Evolutionary conservation across 169 alveolate genomes (phyloP).

Genomic region (Cryptosporidium sp.): DNA sequence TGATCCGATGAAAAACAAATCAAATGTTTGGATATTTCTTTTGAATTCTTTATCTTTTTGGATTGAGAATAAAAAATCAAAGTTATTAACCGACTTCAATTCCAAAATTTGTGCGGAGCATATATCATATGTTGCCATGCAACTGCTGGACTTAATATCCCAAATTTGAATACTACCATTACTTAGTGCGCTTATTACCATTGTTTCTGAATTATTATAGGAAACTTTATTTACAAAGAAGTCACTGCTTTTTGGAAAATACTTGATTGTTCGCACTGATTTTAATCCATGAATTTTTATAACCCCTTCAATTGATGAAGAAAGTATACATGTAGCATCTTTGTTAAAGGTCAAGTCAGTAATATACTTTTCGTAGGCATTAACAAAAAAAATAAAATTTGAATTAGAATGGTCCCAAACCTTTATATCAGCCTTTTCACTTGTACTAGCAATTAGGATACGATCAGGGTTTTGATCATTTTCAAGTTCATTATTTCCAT

Average conservation of each 20-base stretch:
- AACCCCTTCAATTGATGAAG: conserved; percentile 35
- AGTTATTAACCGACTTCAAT: background rate
- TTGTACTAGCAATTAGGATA: conserved; percentile 49
- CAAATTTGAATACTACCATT: conserved; percentile 44
- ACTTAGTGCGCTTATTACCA: conserved; percentile 34
- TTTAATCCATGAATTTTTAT: conserved; percentile 68
- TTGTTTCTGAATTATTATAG: conserved; percentile 48
- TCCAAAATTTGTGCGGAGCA: conserved; percentile 17
- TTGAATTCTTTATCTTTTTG: background rate
- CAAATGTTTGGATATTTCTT: conserved; percentile 23
- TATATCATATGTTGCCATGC: conserved; percentile 43
- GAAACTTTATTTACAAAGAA: background rate
- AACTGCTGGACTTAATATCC: conserved; percentile 30
- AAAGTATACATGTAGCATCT: conserved; percentile 55
- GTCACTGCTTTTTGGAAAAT: conserved; percentile 18
- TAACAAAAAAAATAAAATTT: conserved; percentile 4
- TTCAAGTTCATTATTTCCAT: background rate
- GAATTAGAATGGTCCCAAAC: conserved; percentile 38
- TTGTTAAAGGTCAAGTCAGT: conserved; percentile 32
- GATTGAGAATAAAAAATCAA: background rate
- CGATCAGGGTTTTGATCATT: background rate
- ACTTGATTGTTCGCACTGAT: conserved; percentile 36
- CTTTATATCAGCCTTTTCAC: conserved; percentile 35
- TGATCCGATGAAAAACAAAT: conserved; percentile 9
- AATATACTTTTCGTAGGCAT: conserved; percentile 29